These are phyloP conservation scores for Niveomyces coronatus DNA, from an alignment of 2,329 filamentous ascomycete species.

Conservation along the genomic window DNA sequence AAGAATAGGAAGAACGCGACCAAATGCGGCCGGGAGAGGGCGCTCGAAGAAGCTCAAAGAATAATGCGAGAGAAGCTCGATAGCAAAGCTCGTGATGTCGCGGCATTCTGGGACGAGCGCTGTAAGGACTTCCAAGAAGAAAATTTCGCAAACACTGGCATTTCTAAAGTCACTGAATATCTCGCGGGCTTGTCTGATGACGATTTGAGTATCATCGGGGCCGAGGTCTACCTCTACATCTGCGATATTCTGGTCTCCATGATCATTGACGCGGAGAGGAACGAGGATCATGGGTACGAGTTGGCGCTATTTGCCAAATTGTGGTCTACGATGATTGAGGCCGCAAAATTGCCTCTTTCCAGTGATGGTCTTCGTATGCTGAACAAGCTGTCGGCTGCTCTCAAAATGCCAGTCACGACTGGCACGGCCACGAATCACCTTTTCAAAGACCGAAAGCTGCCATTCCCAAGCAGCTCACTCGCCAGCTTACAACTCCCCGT, in stretches of 20 bases:
- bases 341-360: conserved; percentile 10
- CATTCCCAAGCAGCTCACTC: neutral
- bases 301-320: conserved; percentile 9
- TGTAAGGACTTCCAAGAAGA: conserved; percentile 37
- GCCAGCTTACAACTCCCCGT: conserved; percentile 6
- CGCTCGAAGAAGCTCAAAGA: conserved; percentile 11
- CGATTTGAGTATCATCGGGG: conserved; percentile 17
- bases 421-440: neutral
- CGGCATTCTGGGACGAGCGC: conserved; percentile 10
- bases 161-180: conserved; percentile 37
- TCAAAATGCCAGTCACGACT: conserved; percentile 10
- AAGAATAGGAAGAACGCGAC: conserved; percentile 16
- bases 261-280: neutral
- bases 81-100: conserved; percentile 3
- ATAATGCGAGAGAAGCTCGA: conserved; percentile 9
- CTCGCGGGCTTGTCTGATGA: conserved; percentile 29
- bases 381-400: conserved; percentile 7
- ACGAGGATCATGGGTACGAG: neutral
- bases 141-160: conserved; percentile 29
- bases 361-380: conserved; percentile 9
- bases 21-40: neutral
- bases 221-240: conserved; percentile 24
- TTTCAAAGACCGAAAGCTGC: neutral
- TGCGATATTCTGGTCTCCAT: conserved; percentile 20
- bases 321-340: conserved; percentile 11